Evolutionary conservation across 768 basidiomycete genomes (phyloP), one percentile per base, ranked within the genome.

Genomic region (Trametes sanguinea): DNA sequence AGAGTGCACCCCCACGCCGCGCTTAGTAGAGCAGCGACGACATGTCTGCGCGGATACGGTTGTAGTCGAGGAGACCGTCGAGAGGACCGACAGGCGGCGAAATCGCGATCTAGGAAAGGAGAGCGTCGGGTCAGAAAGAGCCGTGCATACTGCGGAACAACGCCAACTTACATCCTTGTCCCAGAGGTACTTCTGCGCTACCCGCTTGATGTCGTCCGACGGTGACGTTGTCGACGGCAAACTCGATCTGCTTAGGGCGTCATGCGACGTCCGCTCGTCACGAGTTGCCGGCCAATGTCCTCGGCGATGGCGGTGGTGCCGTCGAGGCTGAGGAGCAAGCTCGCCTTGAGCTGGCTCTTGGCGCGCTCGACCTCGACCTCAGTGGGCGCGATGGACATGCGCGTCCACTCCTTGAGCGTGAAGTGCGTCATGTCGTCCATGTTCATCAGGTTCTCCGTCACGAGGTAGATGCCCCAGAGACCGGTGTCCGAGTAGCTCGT

Each of bases 401-500:
- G 84, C 16, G 92, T 88, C 95, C 95, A 98, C 79, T 97, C 95
- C 76, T 84, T 88, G 63, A 99, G 81, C 16, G 95, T 96, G 76
- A 95, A 96, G 80, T 99, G 96, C 52, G 86, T 74, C 63, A 98
- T 80, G 73, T 98, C 96, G 70, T 98, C 96, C 46, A 98, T 81
- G 80, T 95, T 95, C 79, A 84, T 83, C 55, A 94, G 72, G 83
- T 98, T 98, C 83, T 99, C 97, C 16, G 92, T 87, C 61, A 95
- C 93, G 57, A 97, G 78, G 82, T 99, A 98, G 76, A 98, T 94
- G 69, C 96, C 96, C 97, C 96, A 99, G 37, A 98, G 86, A 60
- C 97, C 97, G 17, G 95, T 98, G 76, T 99, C 97, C 6, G 95
- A 94, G 81, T 99, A 99, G 6, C 91, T 94, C 1, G 96, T 98